These are phyloP conservation scores for Rhododendron henanense DNA, from an alignment of 148 eudicot species.

Conservation along the genomic window DNA sequence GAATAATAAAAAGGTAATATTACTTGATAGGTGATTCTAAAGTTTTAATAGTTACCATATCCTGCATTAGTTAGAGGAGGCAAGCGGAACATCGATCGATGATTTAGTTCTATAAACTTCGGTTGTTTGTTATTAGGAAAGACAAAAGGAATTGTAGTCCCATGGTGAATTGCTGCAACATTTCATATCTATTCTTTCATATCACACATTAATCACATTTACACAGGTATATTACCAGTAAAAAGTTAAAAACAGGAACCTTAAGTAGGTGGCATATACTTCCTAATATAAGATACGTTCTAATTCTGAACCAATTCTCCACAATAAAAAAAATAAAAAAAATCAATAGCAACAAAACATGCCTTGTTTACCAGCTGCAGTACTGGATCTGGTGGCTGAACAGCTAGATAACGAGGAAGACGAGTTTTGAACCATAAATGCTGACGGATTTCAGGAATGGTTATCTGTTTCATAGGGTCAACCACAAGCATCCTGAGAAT, in stretches of 20 bases:
- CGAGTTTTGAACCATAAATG: conserved; percentile 32
- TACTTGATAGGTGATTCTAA: too few species aligned
- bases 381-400: conserved; percentile 27
- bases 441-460: conserved; percentile 32
- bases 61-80: too few species aligned
- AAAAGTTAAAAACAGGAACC: background rate
- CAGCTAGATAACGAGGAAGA: conserved; percentile 37
- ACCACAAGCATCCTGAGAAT: conserved; percentile 39
- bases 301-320: background rate
- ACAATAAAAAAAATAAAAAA: background rate
- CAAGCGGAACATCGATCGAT: too few species aligned
- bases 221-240: background rate
- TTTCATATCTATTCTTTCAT: background rate
- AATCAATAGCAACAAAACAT: conserved; percentile 2
- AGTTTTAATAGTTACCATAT: too few species aligned
- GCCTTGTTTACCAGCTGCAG: conserved; percentile 39
- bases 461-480: conserved; percentile 39
- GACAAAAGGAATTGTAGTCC: background rate
- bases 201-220: background rate
- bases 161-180: background rate
- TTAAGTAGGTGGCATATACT: background rate
- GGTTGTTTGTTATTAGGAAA: background rate
- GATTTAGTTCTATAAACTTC: too few species aligned
- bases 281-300: background rate
- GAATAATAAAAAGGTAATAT: too few species aligned